phyloP scores from a whole-genome alignment of 768 basidiomycete genomes.

The Mycena rosella region DNA sequence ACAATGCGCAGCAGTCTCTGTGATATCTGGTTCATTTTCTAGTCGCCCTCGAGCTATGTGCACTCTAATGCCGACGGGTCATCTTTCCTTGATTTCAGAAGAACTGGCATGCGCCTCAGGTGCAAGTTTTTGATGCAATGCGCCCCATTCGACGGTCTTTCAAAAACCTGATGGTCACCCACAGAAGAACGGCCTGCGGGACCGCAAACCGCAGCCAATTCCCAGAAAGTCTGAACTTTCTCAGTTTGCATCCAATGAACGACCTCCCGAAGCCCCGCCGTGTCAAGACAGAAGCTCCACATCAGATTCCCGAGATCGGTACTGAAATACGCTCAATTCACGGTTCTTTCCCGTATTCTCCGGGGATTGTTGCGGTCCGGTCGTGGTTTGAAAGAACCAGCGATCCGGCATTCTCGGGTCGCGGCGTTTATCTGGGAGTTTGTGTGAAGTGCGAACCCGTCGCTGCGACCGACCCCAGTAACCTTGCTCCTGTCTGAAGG shows the following conservation, averaged over 20 bases:
- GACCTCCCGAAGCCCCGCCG: not conserved
- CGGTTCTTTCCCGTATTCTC: not conserved
- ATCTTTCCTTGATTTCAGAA: conserved; percentile 12
- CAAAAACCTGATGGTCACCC: not conserved
- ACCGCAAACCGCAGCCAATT: conserved; percentile 8
- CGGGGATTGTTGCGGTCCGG: not conserved
- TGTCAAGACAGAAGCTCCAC: conserved; percentile 6
- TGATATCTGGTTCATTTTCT: not conserved
- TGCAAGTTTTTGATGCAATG: not conserved
- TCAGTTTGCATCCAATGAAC: not conserved
- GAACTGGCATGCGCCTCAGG: not conserved
- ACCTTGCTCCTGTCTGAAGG: not conserved
- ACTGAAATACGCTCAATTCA: not conserved
- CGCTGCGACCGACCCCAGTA: not conserved
- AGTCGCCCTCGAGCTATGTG: conserved; percentile 5
- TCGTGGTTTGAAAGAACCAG: not conserved
- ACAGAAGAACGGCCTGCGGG: not conserved
- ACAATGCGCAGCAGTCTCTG: conserved; percentile 16
- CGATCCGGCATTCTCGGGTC: not conserved
- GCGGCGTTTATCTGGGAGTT: conserved; percentile 2
- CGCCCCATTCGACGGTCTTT: not conserved
- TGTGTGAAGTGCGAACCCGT: not conserved
- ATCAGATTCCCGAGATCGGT: conserved; percentile 1
- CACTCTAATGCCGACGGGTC: conserved; percentile 31
- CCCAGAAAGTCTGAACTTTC: not conserved